These are phyloP conservation scores for Aspergillus clavatus DNA, from an alignment of 2,329 filamentous ascomycete species.

Conservation along the genomic window DNA sequence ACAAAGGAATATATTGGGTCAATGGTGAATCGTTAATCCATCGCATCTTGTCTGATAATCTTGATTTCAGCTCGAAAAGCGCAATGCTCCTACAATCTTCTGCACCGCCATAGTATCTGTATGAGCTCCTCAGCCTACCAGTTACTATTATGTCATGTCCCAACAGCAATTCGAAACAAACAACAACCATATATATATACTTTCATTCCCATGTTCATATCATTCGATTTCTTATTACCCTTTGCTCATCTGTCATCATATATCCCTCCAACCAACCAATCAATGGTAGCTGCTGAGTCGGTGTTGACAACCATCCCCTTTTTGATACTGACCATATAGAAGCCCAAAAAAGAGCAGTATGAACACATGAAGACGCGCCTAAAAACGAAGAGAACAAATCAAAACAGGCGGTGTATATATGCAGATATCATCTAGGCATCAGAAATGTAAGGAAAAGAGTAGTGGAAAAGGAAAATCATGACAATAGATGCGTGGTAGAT, in stretches of 20 bases:
- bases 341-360: conserved; percentile 7
- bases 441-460: conserved; percentile 14
- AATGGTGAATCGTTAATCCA: too few species aligned
- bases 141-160: too few species aligned
- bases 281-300: neutral
- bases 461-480: conserved; percentile 17
- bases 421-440: conserved; percentile 26
- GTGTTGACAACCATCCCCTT: neutral
- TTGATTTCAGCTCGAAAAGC: too few species aligned
- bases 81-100: too few species aligned
- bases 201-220: neutral
- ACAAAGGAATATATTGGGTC: too few species aligned
- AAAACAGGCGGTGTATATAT: conserved; percentile 22
- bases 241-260: neutral
- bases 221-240: neutral
- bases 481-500: conserved; percentile 16
- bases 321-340: neutral
- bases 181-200: neutral
- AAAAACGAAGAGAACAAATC: conserved; percentile 11
- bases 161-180: too few species aligned
- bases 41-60: too few species aligned
- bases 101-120: too few species aligned
- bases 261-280: neutral
- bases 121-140: too few species aligned
- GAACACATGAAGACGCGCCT: conserved; percentile 20